phyloP scores from a whole-genome alignment of 2,329 filamentous ascomycete species.

The Exophiala calicioides region DNA sequence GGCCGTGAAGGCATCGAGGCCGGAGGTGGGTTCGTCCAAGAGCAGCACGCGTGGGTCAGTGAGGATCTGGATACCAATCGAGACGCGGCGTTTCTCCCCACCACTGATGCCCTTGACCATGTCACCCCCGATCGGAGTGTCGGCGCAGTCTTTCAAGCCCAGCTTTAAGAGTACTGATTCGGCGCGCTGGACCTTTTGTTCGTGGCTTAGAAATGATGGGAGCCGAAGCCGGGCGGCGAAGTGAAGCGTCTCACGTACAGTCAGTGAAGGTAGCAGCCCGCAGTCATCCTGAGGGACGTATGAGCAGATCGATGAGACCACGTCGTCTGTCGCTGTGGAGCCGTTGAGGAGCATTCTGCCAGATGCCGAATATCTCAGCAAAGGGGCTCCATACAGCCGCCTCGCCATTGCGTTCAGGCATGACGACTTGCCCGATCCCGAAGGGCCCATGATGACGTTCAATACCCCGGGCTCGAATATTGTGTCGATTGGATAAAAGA shows the following conservation, averaged over 20 bases:
- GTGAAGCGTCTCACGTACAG: constrained; percentile 74
- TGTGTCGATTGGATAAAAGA: constrained; percentile 66
- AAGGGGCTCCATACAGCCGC: constrained; percentile 62
- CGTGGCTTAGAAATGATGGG: constrained; percentile 53
- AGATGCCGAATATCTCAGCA: constrained; percentile 62
- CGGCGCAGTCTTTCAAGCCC: constrained; percentile 67
- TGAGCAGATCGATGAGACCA: constrained; percentile 67
- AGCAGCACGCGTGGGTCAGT: constrained; percentile 79
- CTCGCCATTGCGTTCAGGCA: constrained; percentile 72
- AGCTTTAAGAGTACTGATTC: constrained; percentile 69
- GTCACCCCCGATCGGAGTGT: constrained; percentile 76
- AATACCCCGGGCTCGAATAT: constrained; percentile 68
- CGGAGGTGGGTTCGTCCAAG: constrained; percentile 80
- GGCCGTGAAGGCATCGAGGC: constrained; percentile 75
- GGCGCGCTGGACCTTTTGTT: constrained; percentile 65
- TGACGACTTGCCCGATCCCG: constrained; percentile 74
- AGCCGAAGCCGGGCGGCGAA: constrained; percentile 73
- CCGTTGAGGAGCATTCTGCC: constrained; percentile 71
- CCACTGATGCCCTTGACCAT: constrained; percentile 81
- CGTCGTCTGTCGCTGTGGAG: constrained; percentile 61
- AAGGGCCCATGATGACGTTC: constrained; percentile 80
- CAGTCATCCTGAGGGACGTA: constrained; percentile 90
- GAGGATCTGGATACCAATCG: constrained; percentile 78
- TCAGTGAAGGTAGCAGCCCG: constrained; percentile 73
- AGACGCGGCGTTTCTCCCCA: constrained; percentile 79